Evolutionary conservation across 306 rosid species (phyloP).

Genomic region (Fragaria vesca): DNA sequence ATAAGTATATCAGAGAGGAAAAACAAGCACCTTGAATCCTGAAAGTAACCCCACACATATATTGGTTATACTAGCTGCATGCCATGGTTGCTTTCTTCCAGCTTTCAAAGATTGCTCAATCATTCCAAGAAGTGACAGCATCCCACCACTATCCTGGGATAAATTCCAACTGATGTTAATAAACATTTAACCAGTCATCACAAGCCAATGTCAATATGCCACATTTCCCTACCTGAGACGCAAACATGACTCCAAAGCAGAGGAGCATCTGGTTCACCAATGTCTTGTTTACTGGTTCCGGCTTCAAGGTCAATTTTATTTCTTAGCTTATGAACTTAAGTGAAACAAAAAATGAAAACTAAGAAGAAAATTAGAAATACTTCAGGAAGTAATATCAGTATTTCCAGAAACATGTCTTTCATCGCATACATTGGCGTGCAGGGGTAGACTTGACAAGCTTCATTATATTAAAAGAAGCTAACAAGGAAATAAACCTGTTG

Average conservation of each 20-base stretch:
- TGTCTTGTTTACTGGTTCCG: conserved; percentile 87
- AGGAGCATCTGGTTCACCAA: conserved; percentile 99
- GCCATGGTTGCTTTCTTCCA: conserved; percentile 91
- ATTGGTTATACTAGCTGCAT: conserved; percentile 79
- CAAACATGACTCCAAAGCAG: conserved; percentile 82
- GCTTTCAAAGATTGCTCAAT: conserved; percentile 92
- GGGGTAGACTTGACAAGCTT: background rate
- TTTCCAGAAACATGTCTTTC: conserved; percentile 1
- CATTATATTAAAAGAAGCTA: background rate
- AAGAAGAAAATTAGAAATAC: background rate
- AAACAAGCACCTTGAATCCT: conserved; percentile 73
- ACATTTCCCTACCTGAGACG: conserved; percentile 72
- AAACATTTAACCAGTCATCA: conserved; percentile 5
- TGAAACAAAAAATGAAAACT: conserved; percentile 18
- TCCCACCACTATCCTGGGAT: conserved; percentile 79
- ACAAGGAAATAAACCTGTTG: background rate
- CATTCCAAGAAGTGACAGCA: conserved; percentile 80
- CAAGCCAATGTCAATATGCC: conserved; percentile 23
- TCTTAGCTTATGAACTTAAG: conserved; percentile 34
- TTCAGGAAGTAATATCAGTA: conserved; percentile 1
- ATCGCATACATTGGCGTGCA: background rate
- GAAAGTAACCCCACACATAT: conserved; percentile 88
- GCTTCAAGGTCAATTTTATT: conserved; percentile 64
- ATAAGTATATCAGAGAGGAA: conserved; percentile 9
- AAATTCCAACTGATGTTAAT: conserved; percentile 33